Evolutionary conservation across 148 eudicot genomes (phyloP).

Genomic region (Cornus kousa): DNA sequence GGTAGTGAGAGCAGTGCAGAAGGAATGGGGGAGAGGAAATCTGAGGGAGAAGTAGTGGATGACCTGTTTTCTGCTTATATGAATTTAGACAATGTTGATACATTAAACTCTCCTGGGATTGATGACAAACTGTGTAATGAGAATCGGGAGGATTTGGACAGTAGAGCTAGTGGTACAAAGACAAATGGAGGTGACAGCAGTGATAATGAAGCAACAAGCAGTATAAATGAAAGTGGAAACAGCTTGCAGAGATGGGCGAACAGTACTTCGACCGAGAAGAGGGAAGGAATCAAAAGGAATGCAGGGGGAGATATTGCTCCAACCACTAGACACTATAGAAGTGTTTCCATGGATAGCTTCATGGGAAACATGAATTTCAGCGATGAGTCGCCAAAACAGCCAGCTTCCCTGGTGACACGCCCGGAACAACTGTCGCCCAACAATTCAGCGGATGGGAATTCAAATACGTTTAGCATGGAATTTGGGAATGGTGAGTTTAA

Average conservation of each 20-base stretch:
- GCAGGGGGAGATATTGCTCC: constrained; percentile 67
- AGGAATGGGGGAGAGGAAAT: constrained; percentile 53
- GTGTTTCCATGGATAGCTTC: constrained; percentile 94
- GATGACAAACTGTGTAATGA: constrained; percentile 67
- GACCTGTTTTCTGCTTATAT: constrained; percentile 74
- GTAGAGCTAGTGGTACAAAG: constrained; percentile 81
- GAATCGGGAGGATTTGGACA: constrained; percentile 75
- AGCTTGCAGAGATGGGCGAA: constrained; percentile 32
- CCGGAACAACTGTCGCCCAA: constrained; percentile 70
- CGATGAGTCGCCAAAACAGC: constrained; percentile 67
- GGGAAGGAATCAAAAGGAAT: constrained; percentile 61
- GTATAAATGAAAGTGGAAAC: constrained; percentile 63
- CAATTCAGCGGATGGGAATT: constrained; percentile 50
- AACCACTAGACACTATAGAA: constrained; percentile 69
- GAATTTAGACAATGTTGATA: constrained; percentile 79
- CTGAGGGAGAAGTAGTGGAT: constrained; percentile 74
- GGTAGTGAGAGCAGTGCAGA: constrained; percentile 40
- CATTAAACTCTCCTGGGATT: constrained; percentile 72
- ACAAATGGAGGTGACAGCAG: constrained; percentile 87
- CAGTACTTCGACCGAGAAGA: constrained; percentile 21
- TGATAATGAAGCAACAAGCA: constrained; percentile 86
- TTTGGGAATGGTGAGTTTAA: constrained; percentile 89
- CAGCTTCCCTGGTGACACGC: constrained; percentile 69
- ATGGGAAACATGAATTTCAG: constrained; percentile 66
- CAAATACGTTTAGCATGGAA: constrained; percentile 65